Base-by-base conservation (phyloP, 2,329 filamentous ascomycete species). In the Penicillium sp. region DNA sequence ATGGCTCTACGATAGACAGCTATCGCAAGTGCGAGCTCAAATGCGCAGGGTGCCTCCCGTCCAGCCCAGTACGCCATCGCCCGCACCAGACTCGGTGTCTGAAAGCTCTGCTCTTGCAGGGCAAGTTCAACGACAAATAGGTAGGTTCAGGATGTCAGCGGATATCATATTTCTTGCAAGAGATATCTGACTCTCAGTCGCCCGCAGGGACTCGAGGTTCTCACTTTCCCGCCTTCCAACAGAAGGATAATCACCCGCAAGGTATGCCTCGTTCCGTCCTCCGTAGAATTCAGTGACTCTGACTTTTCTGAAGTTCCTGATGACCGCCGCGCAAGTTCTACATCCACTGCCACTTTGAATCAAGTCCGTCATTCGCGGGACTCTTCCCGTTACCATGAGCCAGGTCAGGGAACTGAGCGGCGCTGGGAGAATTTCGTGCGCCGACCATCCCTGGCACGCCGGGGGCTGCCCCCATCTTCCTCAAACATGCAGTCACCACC, bases 1-100 rank as follows among this genome's bases (percentile, higher is more conserved):
- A 67, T 95, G 90, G 80, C 80, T 97, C 5, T 95, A 93, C 63
- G 90, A 97, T 66, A 80, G 88, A 44, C 89, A 97, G 71, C 80
- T 94, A 27, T 87, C 88, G 0, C 89, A 96, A 66, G 88, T 97
- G 41, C 83, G 88, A 56, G 90, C 87, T 18, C 90, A 96, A 71
- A 89, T 97, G 75, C 83, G 87, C 52, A 93, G 85, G 51, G 71
- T 74, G 65, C 35, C 68, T 29, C 67, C 66, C 7, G 34, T 50
- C 4, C 67, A 72, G 27, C 72, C 72, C 11, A 65, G 58, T 27
- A 67, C 70, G 5, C 62, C 71, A 3, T 72, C 70, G n/a, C 72
- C 73, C 6, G 66, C 57, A 8, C 68, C 69, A 3, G 68, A 66
- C 7, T 75, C 73, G 7, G 61, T 67, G 5, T 68, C 72, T 9